Base-by-base conservation (phyloP, 2,329 filamentous ascomycete species). In the Scedosporium apiospermum region DNA sequence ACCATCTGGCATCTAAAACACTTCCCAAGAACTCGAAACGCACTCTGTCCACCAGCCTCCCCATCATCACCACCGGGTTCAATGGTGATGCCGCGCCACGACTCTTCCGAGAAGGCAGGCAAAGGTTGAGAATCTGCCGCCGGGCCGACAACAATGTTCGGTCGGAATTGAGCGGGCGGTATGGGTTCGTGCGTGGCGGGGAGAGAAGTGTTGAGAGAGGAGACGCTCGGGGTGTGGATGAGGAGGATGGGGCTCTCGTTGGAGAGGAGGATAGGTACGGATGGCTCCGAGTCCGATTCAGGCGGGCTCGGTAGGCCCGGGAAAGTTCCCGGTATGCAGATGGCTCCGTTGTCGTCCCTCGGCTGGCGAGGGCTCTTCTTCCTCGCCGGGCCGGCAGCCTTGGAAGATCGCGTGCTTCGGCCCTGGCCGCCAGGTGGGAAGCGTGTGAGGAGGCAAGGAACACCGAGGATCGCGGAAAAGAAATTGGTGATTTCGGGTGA, bases 1-100 rank as follows among this genome's bases (percentile, higher is more conserved):
- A 99, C 88, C 93, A 99, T 98, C 72, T 96, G 92, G 68, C 95
- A 99, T 64, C 95, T 80, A 64, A 91, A 84, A 70, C 95, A 99
- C 3, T 89, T 84, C 0, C 93, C 93, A 4, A 98, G 76, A 69
- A 96, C 84, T 65, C 88, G 80, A 68, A 91, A 89, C 9, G 75
- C 73, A 18, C 64, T 87, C 51, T 26, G 6, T 16, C 51, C 7
- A 27, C 4, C 7, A 80, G 2, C 73, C 67, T 1, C 88, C 89
- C 63, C 97, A 88, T 7, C 76, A 79, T 49, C 96, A 78, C 93
- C 93, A 98, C 5, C 6, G 6, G n/a, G 27, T 2, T 41, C 21
- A 16, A 60, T 21, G 9, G 60, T 6, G 60, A 61, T 30, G n/a
- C 60, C 27, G 3, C 49, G 6, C 60, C 60, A 61, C 10, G 77